Percentiles rank a stretch among this genome's conserved stretches.
phyloP scores from a whole-genome alignment of 768 basidiomycete genomes.

The Auriculariales sp. region DNA sequence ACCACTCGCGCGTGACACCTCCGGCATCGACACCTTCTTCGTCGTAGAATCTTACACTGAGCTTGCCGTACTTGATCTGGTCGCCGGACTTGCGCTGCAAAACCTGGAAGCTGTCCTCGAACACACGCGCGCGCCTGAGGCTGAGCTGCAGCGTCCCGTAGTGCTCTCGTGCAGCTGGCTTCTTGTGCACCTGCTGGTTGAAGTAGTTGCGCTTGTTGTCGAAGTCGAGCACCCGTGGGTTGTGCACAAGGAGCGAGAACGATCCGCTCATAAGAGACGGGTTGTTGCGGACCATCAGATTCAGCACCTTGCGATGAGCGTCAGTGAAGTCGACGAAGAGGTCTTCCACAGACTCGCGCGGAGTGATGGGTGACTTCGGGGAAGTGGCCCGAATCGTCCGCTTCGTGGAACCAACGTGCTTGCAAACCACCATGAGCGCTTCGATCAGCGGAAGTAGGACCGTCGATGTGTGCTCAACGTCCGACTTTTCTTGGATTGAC shows the following conservation, averaged over 20 bases:
- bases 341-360: slow-evolving; percentile 64
- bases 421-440: slow-evolving; percentile 96
- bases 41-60: slow-evolving; percentile 89
- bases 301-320: slow-evolving; percentile 82
- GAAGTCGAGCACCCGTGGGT: slow-evolving; percentile 92
- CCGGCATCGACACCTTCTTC: slow-evolving; percentile 99
- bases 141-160: slow-evolving; percentile 75
- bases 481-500: slow-evolving; percentile 63
- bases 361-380: slow-evolving; percentile 35
- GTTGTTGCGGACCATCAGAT: slow-evolving; percentile 96
- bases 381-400: slow-evolving; percentile 44
- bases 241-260: slow-evolving; percentile 90
- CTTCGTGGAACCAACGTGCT: slow-evolving; percentile 56
- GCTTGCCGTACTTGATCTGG: slow-evolving; percentile 94
- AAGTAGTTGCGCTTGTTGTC: slow-evolving; percentile 99
- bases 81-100: slow-evolving; percentile 84
- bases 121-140: slow-evolving; percentile 80
- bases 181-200: slow-evolving; percentile 78
- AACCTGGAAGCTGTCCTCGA: slow-evolving; percentile 93
- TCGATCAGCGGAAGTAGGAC: slow-evolving; percentile 91
- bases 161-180: slow-evolving; percentile 67
- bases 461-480: slow-evolving; percentile 78
- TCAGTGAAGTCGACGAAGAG: slow-evolving; percentile 90
- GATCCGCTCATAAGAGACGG: slow-evolving; percentile 97
- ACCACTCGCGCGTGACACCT: slow-evolving; percentile 96